Evolutionary conservation across 2,329 filamentous ascomycete species (phyloP).

Genomic region (Bipolaris cookei): DNA sequence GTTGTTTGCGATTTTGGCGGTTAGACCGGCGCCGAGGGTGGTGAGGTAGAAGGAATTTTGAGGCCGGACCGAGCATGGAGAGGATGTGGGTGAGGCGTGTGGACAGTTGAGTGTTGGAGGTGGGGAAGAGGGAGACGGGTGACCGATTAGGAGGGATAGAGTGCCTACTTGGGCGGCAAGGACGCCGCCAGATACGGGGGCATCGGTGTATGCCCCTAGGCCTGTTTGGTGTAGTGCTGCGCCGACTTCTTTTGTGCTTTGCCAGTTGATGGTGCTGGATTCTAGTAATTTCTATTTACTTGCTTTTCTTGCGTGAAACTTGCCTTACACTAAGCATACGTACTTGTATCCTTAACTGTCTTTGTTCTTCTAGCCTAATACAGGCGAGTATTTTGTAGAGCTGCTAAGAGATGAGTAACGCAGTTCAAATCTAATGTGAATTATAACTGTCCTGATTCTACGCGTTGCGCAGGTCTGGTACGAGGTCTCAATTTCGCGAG

Average conservation of each 20-base stretch:
- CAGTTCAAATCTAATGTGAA: no score
- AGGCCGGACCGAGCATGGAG: slow-evolving; percentile 32
- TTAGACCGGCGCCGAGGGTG: slow-evolving; percentile 37
- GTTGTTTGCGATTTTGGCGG: slow-evolving; percentile 45
- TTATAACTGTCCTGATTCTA: no score
- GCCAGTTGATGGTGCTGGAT: slow-evolving; percentile 44
- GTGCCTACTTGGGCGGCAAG: slow-evolving; percentile 39
- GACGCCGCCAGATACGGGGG: slow-evolving; percentile 44
- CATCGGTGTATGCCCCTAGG: slow-evolving; percentile 37
- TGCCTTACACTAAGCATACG: no score
- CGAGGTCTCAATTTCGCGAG: no score
- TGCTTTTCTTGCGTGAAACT: no score
- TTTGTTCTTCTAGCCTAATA: no score
- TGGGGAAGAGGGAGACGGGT: slow-evolving; percentile 11
- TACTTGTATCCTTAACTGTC: no score
- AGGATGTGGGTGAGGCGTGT: slow-evolving; percentile 22
- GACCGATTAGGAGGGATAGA: slow-evolving; percentile 38
- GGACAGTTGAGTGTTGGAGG: slow-evolving; percentile 6
- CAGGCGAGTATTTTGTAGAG: no score
- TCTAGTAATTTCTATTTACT: no score
- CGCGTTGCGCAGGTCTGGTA: no score
- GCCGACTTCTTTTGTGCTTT: slow-evolving; percentile 35
- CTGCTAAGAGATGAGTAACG: no score
- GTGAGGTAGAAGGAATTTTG: slow-evolving; percentile 42
- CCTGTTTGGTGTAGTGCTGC: slow-evolving; percentile 18